These are phyloP conservation scores for Amauroascus niger DNA, from an alignment of 2,329 filamentous ascomycete species.

Conservation along the genomic window DNA sequence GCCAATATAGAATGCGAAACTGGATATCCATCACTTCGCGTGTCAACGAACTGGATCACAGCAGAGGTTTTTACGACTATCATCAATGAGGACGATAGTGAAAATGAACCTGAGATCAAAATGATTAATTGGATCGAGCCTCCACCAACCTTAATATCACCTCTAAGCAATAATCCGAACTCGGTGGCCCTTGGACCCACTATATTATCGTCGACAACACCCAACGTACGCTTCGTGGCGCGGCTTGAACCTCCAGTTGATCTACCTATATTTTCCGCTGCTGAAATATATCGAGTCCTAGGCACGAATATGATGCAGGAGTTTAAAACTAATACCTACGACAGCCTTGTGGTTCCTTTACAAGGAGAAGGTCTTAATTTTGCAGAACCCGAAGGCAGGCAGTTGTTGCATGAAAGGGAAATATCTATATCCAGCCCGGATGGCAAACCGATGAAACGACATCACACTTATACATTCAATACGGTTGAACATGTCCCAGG, in stretches of 20 bases:
- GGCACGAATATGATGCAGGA: conserved; percentile 34
- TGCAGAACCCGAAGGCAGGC: conserved; percentile 25
- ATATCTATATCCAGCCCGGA: conserved; percentile 27
- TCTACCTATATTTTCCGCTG: conserved; percentile 34
- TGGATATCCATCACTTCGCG: conserved; percentile 36
- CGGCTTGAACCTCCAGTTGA: conserved; percentile 36
- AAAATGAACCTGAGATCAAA: conserved; percentile 20
- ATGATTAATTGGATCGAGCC: conserved; percentile 35
- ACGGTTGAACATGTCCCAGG: conserved; percentile 34
- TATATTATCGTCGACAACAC: conserved; percentile 30
- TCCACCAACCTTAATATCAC: conserved; percentile 27
- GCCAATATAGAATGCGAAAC: conserved; percentile 38
- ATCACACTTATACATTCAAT: conserved; percentile 38
- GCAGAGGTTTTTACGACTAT: conserved; percentile 27
- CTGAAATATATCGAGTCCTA: conserved; percentile 34
- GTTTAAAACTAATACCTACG: conserved; percentile 33
- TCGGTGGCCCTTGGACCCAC: conserved; percentile 32
- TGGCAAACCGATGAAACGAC: conserved; percentile 24
- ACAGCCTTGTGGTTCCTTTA: conserved; percentile 29
- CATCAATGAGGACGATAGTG: conserved; percentile 21
- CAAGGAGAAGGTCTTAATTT: conserved; percentile 19
- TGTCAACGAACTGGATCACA: conserved; percentile 38
- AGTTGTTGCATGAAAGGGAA: conserved; percentile 23
- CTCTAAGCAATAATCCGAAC: conserved; percentile 27
- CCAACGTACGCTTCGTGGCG: conserved; percentile 38